Evolutionary conservation across 164 flowering plant species (phyloP).

Genomic region (Piper longum): DNA sequence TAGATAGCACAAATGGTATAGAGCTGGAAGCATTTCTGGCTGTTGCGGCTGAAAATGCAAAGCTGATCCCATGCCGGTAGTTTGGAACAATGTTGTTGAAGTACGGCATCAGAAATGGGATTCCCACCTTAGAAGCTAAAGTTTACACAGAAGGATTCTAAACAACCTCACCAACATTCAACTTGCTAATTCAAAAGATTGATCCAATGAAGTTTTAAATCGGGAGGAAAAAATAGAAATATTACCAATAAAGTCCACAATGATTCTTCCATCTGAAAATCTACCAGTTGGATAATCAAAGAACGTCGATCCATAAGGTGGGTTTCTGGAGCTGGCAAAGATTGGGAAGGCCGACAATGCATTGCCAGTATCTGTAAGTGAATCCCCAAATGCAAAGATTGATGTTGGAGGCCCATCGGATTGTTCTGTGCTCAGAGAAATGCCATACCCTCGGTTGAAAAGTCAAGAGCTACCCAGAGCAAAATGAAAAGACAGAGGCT

Average conservation of each 20-base stretch:
- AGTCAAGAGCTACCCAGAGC: neutral
- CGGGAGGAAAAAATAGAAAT: neutral
- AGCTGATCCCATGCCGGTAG: constrained; percentile 13
- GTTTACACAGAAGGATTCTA: neutral
- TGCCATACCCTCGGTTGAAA: neutral
- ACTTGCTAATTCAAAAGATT: neutral
- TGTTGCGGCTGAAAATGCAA: constrained; percentile 13
- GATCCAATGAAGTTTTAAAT: neutral
- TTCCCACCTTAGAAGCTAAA: constrained; percentile 16
- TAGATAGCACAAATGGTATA: constrained; percentile 9
- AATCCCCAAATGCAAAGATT: constrained; percentile 47
- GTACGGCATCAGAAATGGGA: constrained; percentile 12
- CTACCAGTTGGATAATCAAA: constrained; percentile 37
- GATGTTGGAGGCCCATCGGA: constrained; percentile 4
- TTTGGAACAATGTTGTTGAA: constrained; percentile 11
- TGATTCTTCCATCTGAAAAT: constrained; percentile 37
- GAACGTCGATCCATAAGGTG: constrained; percentile 32
- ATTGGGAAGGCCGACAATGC: constrained; percentile 27
- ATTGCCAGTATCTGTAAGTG: constrained; percentile 50
- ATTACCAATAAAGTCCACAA: constrained; percentile 9
- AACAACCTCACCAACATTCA: neutral
- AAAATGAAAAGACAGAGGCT: neutral
- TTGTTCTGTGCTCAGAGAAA: neutral
- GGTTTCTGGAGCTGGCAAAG: constrained; percentile 15
- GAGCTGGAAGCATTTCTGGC: constrained; percentile 10